Evolutionary conservation across 306 rosid genomes (phyloP).

Genomic region (Senna tora): DNA sequence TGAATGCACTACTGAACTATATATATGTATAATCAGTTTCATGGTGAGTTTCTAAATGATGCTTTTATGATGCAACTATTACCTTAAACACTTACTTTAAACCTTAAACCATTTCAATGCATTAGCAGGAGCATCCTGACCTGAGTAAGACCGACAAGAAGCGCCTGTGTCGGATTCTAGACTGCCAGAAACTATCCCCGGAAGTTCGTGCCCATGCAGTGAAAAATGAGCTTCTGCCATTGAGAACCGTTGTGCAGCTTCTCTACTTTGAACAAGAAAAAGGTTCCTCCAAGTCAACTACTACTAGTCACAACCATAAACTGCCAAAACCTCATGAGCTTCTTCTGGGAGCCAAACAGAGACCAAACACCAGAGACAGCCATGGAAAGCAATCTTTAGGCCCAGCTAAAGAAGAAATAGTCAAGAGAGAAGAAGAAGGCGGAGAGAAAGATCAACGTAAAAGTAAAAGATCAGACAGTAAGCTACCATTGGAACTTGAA

Average conservation of each 20-base stretch:
- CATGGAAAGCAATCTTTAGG: slow-evolving; percentile 49
- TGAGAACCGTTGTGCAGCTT: slow-evolving; percentile 83
- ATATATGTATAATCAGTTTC: slow-evolving; percentile 1
- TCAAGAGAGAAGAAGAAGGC: slow-evolving; percentile 48
- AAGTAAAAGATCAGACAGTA: slow-evolving; percentile 52
- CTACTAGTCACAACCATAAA: slow-evolving; percentile 37
- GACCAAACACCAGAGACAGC: slow-evolving; percentile 46
- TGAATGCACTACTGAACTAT: not conserved
- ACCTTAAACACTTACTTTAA: not conserved
- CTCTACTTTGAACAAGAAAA: slow-evolving; percentile 81
- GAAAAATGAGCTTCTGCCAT: slow-evolving; percentile 78
- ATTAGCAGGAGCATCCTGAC: slow-evolving; percentile 70
- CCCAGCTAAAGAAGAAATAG: slow-evolving; percentile 46
- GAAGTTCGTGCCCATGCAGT: slow-evolving; percentile 74
- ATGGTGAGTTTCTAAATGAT: not conserved
- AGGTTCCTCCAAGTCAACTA: slow-evolving; percentile 49
- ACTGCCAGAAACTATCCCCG: slow-evolving; percentile 77
- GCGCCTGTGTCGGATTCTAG: slow-evolving; percentile 66
- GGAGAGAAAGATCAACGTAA: slow-evolving; percentile 53
- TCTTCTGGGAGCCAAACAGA: slow-evolving; percentile 49
- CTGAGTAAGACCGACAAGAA: slow-evolving; percentile 71
- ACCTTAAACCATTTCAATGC: not conserved
- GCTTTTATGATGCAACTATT: not conserved
- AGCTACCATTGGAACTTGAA: slow-evolving; percentile 49
- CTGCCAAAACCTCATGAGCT: slow-evolving; percentile 51